Evolutionary conservation across 1,284 basidiomycete genomes (phyloP).

Genomic region (Ceratobasidium sp.): DNA sequence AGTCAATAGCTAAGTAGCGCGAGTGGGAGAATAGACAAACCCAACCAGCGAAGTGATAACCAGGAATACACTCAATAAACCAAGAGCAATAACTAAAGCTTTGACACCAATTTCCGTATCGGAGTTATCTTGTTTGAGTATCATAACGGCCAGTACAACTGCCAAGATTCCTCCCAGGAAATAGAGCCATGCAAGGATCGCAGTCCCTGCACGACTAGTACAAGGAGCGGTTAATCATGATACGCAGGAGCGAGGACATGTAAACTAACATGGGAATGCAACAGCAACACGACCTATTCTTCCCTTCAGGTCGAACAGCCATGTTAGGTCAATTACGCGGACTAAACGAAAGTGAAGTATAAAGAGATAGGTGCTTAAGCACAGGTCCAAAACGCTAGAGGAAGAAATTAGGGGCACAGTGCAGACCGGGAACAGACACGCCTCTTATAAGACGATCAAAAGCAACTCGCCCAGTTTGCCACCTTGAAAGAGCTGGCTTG

Average conservation of each 20-base stretch:
- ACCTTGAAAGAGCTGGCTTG: neutral
- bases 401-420: no score
- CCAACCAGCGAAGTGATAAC: neutral
- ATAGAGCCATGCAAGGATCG: slow-evolving; percentile 12
- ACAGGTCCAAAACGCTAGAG: no score
- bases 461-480: neutral
- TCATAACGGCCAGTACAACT: slow-evolving; percentile 1
- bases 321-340: neutral
- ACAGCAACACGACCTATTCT: slow-evolving; percentile 17
- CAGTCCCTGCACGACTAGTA: slow-evolving; percentile 1
- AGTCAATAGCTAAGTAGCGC: neutral
- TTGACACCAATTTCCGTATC: neutral
- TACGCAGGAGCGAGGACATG: no score
- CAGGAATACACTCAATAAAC: slow-evolving; percentile 7
- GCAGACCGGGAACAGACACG: neutral
- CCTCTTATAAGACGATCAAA: neutral
- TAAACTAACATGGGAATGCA: slow-evolving; percentile 22
- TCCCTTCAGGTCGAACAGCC: slow-evolving; percentile 9
- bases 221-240: no score
- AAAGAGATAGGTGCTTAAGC: neutral
- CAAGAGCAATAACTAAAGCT: slow-evolving; percentile 4
- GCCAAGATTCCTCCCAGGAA: slow-evolving; percentile 1
- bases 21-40: neutral
- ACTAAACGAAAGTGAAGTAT: neutral
- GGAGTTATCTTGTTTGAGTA: neutral